Base-by-base conservation (phyloP, 2,329 filamentous ascomycete genomes). In the Colletotrichum liaoningense region DNA sequence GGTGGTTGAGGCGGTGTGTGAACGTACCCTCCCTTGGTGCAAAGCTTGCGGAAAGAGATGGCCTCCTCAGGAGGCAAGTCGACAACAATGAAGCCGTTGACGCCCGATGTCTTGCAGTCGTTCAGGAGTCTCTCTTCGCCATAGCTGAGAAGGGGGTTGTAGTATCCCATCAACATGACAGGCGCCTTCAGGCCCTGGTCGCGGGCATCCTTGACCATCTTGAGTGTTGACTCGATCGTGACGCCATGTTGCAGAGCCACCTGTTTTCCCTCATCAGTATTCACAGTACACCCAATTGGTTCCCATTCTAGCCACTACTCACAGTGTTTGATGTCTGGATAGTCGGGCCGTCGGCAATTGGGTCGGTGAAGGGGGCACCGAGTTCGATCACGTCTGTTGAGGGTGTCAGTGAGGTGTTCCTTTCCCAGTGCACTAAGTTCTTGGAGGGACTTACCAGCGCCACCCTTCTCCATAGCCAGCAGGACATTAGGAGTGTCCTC, bases 91-190 rank as follows among this genome's bases (percentile, higher is more conserved):
- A 98, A 98, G 72, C 97, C 96, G 84, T 98, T 98, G 81, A 97
- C 91, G 30, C 95, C 95, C 3, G 94, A 93, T 67, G 91, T 90
- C 81, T 93, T 93, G 82, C 95, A 94, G 83, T 98, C 95, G 78
- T 91, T 89, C 67, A 99, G 87, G 83, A 98, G 91, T 74, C 89
- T 90, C 85, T 98, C 95, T 85, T 99, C 97, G 67, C 97, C 97
- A 81, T 98, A 99, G 79, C 93, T 94, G 74, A 98, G 87, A 74
- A 98, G 88, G 1, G 97, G 97, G 86, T 99, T 99, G 86, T 98
- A 99, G 89, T 99, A 99, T 79, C 97, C 97, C 97, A 99, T 99
- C 77, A 99, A 90, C 80, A 99, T 86, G 55, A 99, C 90, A 0
- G 97, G 97, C 1, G 93, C 91, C 79, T 89, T 92, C 68, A 98